Evolutionary conservation across 176 grass and related monocot genomes (phyloP).

Genomic region (Triticum aestivum): DNA sequence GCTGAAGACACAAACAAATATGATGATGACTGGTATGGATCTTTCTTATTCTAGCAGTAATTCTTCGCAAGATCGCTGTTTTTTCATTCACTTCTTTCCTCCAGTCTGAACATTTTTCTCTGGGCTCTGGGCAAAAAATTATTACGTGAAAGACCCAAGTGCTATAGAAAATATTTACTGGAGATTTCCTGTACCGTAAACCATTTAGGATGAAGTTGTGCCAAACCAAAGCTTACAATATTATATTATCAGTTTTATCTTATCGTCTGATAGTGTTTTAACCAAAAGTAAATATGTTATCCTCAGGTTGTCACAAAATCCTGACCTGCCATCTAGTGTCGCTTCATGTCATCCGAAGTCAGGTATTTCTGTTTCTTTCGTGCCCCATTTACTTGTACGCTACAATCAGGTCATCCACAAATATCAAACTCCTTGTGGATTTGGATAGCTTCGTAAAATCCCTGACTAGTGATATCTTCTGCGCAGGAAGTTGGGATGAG

Average conservation of each 20-base stretch:
- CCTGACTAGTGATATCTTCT: too few species aligned
- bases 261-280: neutral
- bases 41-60: neutral
- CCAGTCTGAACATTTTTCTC: neutral
- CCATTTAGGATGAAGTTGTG: neutral
- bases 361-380: neutral
- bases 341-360: conserved; percentile 15
- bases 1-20: neutral
- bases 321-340: neutral
- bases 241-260: neutral
- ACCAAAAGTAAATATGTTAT: neutral
- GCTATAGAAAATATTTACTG: neutral
- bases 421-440: too few species aligned
- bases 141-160: neutral
- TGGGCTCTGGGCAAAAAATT: neutral
- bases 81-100: too few species aligned
- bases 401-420: too few species aligned
- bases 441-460: too few species aligned
- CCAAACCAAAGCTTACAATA: too few species aligned
- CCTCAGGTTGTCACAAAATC: neutral
- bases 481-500: too few species aligned
- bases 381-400: neutral
- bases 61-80: neutral
- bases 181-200: neutral
- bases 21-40: neutral